Percentiles rank a stretch among this genome's conserved stretches.
Conservation (phyloP, 768 basidiomycete genomes). For the Plicaturopsis crispa region DNA sequence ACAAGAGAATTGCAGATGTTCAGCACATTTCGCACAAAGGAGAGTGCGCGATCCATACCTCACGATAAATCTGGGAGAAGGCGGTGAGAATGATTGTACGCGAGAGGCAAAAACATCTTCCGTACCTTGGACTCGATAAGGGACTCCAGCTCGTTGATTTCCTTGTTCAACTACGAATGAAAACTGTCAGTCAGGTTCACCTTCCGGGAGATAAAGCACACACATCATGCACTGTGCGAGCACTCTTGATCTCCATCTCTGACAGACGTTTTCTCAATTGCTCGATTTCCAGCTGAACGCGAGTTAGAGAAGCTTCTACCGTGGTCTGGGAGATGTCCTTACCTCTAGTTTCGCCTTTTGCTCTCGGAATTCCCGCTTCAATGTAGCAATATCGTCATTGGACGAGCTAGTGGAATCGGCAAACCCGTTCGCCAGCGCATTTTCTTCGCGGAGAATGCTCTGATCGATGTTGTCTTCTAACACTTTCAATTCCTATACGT, state of each 20-base stretch:
- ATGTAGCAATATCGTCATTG: constrained; percentile 26
- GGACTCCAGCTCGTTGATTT: constrained; percentile 87
- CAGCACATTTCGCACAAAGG: neutral
- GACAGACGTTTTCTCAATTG: constrained; percentile 61
- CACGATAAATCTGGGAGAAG: constrained; percentile 66
- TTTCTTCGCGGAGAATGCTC: constrained; percentile 45
- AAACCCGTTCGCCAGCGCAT: constrained; percentile 19
- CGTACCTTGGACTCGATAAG: constrained; percentile 89
- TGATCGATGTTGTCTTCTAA: constrained; percentile 73
- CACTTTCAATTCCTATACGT: constrained; percentile 70
- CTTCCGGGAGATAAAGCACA: constrained; percentile 13
- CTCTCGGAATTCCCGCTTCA: constrained; percentile 37
- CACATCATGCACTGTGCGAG: constrained; percentile 62
- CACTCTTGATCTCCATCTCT: constrained; percentile 71
- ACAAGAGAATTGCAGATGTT: constrained; percentile 6
- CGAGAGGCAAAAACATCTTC: neutral
- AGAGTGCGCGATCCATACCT: constrained; percentile 39
- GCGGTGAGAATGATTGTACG: no score
- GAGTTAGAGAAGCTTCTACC: neutral
- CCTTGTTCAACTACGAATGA: constrained; percentile 66
- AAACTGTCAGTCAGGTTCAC: constrained; percentile 5
- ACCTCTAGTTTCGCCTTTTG: constrained; percentile 50
- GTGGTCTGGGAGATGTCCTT: constrained; percentile 8
- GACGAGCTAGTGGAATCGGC: constrained; percentile 8
- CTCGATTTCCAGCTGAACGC: constrained; percentile 52